Evolutionary conservation across 768 basidiomycete genomes (phyloP).

Genomic region (Suillus plorans): DNA sequence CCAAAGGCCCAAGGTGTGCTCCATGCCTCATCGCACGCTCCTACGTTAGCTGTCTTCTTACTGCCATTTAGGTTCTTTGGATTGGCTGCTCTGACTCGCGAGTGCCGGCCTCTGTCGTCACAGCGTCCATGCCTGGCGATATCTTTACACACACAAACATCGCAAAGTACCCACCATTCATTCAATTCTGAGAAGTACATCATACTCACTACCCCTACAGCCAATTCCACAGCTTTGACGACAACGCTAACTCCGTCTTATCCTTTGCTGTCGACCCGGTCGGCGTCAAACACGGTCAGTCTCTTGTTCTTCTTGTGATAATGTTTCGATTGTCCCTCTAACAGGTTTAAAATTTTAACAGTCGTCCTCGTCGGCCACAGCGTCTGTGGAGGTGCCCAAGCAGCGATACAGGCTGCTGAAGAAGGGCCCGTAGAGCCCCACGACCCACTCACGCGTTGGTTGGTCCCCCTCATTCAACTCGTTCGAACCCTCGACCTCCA

Average conservation of each 20-base stretch:
- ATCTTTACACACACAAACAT: slow-evolving; percentile 89
- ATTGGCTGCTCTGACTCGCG: slow-evolving; percentile 85
- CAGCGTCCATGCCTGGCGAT: slow-evolving; percentile 69
- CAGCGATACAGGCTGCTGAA: slow-evolving; percentile 35
- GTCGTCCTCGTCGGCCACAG: slow-evolving; percentile 85
- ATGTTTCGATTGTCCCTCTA: slow-evolving; percentile 24
- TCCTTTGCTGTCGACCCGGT: slow-evolving; percentile 71
- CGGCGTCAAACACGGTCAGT: slow-evolving; percentile 76
- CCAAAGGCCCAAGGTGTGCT: slow-evolving; percentile 63
- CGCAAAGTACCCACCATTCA: slow-evolving; percentile 60
- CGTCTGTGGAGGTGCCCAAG: slow-evolving; percentile 71
- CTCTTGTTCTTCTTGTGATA: slow-evolving; percentile 31
- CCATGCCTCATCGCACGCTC: background rate
- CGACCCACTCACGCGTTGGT: slow-evolving; percentile 65
- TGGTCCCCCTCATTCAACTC: slow-evolving; percentile 62
- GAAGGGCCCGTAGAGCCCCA: slow-evolving; percentile 13
- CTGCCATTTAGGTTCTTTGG: slow-evolving; percentile 60
- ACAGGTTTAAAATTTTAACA: slow-evolving; percentile 24
- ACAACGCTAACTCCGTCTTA: slow-evolving; percentile 68
- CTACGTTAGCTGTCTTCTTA: background rate
- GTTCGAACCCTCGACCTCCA: slow-evolving; percentile 41
- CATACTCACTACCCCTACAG: slow-evolving; percentile 31
- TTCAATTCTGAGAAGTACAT: background rate
- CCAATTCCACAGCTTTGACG: slow-evolving; percentile 73
- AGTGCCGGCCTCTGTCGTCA: slow-evolving; percentile 79